Base-by-base conservation (phyloP, 192 early-diverging fungal genomes). In the Coemansia aciculifera region DNA sequence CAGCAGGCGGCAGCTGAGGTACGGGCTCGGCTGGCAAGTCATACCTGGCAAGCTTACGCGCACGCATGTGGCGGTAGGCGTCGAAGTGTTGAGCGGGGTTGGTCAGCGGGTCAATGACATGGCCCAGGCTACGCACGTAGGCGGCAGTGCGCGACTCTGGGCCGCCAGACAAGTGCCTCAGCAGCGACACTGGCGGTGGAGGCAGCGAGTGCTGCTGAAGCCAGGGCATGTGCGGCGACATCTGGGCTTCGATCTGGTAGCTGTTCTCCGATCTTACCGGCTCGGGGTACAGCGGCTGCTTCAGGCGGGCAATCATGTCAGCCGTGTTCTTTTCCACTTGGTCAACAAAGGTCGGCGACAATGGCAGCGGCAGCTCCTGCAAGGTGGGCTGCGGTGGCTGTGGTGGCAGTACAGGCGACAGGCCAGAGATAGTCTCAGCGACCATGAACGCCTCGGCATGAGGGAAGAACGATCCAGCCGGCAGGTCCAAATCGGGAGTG, bases 21-120 rank as follows among this genome's bases (percentile, higher is more conserved):
- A 38, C 29, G 3, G 62, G 3, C 32, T 29, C n/a, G 6, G 27
- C n/a, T 37, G 61, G 62, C 40, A 56, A 68, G 46, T 62, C 56
- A 44, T 80, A 80, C 59, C 67, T 69, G 12, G 69, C 69, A 27
- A 80, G 72, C 52, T 74, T 74, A n/a, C 51, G 46, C 1, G 48
- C 59, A 19, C 69, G 69, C 68, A 80, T 80, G 23, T 65, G 68
- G 54, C 69, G 73, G 48, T 72, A 80, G 2, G 78, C 78, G 8
- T 43, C 69, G 65, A 75, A 80, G 63, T 80, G 78, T 34, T 69
- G 73, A 11, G 57, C 65, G n/a, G 52, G 40, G 69, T 51, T 74
- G 11, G 39, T 29, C 66, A 75, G 39, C 10, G 78, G 73, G 34
- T 80, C 78, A 11, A 59, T 57, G 24, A 70, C 59, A 6, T 52